Base-by-base conservation (phyloP, 768 basidiomycete genomes). In the Aureoboletus auriporus region DNA sequence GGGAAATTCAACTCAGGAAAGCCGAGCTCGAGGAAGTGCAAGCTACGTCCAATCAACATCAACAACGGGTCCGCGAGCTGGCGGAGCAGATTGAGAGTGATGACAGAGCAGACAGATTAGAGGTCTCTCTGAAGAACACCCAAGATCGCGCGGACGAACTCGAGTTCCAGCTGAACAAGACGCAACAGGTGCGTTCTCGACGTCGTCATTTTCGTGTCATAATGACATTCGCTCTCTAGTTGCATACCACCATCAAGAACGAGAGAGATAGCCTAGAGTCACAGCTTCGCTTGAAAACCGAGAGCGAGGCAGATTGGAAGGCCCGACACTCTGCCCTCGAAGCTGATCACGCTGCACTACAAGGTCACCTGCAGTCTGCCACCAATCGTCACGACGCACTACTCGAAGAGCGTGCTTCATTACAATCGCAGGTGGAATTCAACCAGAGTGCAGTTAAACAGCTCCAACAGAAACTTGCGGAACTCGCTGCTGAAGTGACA, bases 51-150 rank as follows among this genome's bases (percentile, higher is more conserved):
- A 77, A 78, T 42, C 75, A 77, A 40, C 73, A 75, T 52, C 75
- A 77, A 50, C 75, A 80, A 39, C 73, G 78, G 46, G 74, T 84
- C 23, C 82, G 80, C 26, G 87, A 91, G 55, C 67, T 93, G 29
- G 82, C 88, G 58, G 89, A 91, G 52, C 86, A 89, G 54, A 83
- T 93, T 17, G 82, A 91, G 64, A 83, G 79, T 51, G 89, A 93
- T 60, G 88, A 92, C 65, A 83, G 86, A 36, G 82, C 83, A 13
- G 89, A 90, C 53, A 75, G 76, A 37, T 68, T 91, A 23, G 89
- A 91, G 61, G 69, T 70, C 39, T 84, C 84, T 8, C 69, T 93
- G 40, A 84, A 83, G 60, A 83, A 89, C 58, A 84, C 84, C 23
- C 87, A 89, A 58, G 82, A 92, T 58, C 84, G 84, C 46, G 85